Base-by-base conservation (phyloP, 179 eudicot species). In the Dionaea muscipula region DNA sequence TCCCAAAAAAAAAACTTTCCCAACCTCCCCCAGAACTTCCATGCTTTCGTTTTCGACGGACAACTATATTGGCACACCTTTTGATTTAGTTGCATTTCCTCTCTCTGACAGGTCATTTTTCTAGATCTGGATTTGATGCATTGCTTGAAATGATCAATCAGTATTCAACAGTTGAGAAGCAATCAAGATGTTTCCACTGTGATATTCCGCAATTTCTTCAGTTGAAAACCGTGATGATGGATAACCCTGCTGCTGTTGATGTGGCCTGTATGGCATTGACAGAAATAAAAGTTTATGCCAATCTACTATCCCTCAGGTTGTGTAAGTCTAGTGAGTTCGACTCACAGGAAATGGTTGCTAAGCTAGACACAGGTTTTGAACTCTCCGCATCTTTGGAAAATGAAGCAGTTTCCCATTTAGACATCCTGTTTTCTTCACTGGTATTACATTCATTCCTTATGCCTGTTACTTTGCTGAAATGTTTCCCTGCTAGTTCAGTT, bases 201-300 rank as follows among this genome's bases (percentile, higher is more conserved):
- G 95, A 88, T 63, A 54, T 85, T 59, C 58, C 62, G 9, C 78
- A 72, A 27, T 93, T 93, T 74, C 72, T 79, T 26, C 71, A 71
- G 60, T 54, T 67, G 22, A 78, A 63, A 71, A 68, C 62, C 61
- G 63, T 72, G 61, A 17, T 69, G 27, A 64, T 64, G 63, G 81
- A 64, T 56, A 50, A 41, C 24, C 59, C 38, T 39, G 62, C 53
- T 43, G 47, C 45, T 53, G 53, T 76, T 57, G 68, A 58, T 65
- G 62, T 55, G n/a, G 56, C 83, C 24, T 45, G 64, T 37, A 56
- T 20, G 41, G 35, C 46, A 14, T 51, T 65, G 60, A 72, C 57
- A 38, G 85, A 83, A 60, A 66, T 75, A 16, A 84, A 66, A 59
- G 75, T 68, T 44, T 68, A 58, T 51, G 75, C 77, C 36, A 41